phyloP scores from a whole-genome alignment of 129 eudicot species.

The Flaveria linearis region DNA sequence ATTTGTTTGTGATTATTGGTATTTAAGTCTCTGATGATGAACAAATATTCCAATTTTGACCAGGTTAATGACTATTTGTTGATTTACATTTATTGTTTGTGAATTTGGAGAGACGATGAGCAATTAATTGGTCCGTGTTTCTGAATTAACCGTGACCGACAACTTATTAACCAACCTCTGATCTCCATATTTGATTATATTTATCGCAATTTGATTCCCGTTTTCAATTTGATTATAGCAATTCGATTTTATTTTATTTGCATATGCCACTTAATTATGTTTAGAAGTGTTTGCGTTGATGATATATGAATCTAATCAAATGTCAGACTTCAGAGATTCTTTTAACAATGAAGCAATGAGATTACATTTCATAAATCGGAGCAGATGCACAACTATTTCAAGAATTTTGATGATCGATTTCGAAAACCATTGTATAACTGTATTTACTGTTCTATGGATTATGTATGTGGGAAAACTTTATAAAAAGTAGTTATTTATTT shows the following conservation, averaged over 20 bases:
- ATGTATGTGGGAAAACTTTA: too few species aligned
- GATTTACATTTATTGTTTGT: not conserved
- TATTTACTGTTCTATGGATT: too few species aligned
- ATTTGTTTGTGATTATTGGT: conserved; percentile 39
- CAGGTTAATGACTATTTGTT: not conserved
- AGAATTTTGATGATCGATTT: too few species aligned
- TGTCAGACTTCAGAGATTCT: conserved; percentile 5
- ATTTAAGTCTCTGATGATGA: conserved; percentile 47
- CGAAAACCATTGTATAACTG: too few species aligned
- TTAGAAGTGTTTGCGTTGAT: not conserved
- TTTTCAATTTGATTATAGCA: not conserved
- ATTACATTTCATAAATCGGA: not conserved
- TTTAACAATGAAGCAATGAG: not conserved
- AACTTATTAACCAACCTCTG: conserved; percentile 44
- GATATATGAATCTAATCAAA: conserved; percentile 1
- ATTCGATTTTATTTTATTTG: not conserved
- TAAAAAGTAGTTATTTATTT: too few species aligned
- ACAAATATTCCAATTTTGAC: not conserved
- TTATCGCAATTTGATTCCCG: not conserved
- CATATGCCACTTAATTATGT: not conserved
- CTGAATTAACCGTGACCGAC: conserved; percentile 53
- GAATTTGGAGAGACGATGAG: conserved; percentile 36
- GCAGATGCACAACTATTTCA: too few species aligned
- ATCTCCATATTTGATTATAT: conserved; percentile 1
- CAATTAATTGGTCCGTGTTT: conserved; percentile 51